Evolutionary conservation across 1,139 yeast species (phyloP), one percentile per base, ranked within the genome.

Genomic region (Protomyces inundatus): DNA sequence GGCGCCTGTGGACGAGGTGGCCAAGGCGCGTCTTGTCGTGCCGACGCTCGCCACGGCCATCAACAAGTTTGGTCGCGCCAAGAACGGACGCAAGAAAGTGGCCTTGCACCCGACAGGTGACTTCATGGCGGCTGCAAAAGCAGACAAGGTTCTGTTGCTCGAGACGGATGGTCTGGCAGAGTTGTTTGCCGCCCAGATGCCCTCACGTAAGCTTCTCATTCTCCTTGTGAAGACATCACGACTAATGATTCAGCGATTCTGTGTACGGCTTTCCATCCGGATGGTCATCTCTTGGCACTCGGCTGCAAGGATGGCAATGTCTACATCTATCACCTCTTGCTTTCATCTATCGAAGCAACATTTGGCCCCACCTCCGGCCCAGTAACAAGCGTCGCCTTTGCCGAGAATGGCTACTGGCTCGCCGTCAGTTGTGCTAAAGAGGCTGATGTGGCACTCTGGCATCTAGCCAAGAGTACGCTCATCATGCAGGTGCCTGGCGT

Each of bases 361-460:
- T 71, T 83, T n/a, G 67, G 69, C 32, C 68, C 69, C 3, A 67
- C 68, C 7, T 69, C 72, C 37, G 69, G 73, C 0, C 62, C 66
- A 1, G 77, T 84, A 4, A 69, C 74, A 4, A 74, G 77, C 30
- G 70, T 87, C 1, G 71, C 73, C 56, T 87, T 87, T 76, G 86
- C 87, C 6, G 77, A 80, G 35, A 87, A 87, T 71, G 95, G 95
- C 4, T 86, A 85, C 73, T 86, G 90, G 87, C 73, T 87, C 62
- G 77, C 71, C 3, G 69, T 72, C 6, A 65, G 67, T 1, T 54
- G 76, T 70, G 73, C 79, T 4, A 35, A 36, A 7, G 67, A 65
- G 10, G 56, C 72, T 6, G 52, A 33, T 68, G 55, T 52, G 16
- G 48, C 45, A 34, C 46, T 66, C 12, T 64, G 71, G 74, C 71